Evolutionary conservation across 202 grass and related monocot species (phyloP).

Genomic region (Brachypodium distachyon): DNA sequence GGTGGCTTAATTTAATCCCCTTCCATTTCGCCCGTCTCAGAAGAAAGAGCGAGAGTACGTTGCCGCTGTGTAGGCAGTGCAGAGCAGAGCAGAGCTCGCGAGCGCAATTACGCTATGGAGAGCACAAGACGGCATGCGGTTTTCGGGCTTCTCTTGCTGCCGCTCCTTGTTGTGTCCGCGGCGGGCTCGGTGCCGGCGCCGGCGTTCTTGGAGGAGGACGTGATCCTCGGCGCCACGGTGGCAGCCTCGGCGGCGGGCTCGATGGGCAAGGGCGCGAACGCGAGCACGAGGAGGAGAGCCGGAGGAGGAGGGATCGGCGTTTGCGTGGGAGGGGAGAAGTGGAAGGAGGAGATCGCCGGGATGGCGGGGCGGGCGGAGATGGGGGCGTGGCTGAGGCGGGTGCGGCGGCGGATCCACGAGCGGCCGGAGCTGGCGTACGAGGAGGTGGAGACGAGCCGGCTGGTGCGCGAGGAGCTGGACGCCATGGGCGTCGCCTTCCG

Average conservation of each 20-base stretch:
- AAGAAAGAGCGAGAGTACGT: too few species aligned
- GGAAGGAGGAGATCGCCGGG: constrained; percentile 62
- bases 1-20: constrained; percentile 13
- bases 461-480: constrained; percentile 53
- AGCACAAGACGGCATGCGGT: background rate
- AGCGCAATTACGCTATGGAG: background rate
- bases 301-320: background rate
- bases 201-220: constrained; percentile 32
- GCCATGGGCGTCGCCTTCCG: constrained; percentile 47
- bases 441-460: constrained; percentile 84
- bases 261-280: constrained; percentile 17
- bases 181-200: background rate
- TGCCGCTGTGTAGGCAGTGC: background rate
- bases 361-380: constrained; percentile 40
- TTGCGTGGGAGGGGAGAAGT: background rate
- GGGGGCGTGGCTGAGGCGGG: constrained; percentile 43
- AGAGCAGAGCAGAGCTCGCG: background rate
- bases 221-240: constrained; percentile 23
- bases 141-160: background rate
- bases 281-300: background rate
- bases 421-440: constrained; percentile 91
- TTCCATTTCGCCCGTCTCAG: background rate
- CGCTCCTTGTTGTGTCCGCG: background rate
- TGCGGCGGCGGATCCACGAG: constrained; percentile 80
- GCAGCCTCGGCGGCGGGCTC: background rate